Evolutionary conservation across 495 filamentous ascomycete genomes (phyloP).

Genomic region (Neurospora sublineolata): DNA sequence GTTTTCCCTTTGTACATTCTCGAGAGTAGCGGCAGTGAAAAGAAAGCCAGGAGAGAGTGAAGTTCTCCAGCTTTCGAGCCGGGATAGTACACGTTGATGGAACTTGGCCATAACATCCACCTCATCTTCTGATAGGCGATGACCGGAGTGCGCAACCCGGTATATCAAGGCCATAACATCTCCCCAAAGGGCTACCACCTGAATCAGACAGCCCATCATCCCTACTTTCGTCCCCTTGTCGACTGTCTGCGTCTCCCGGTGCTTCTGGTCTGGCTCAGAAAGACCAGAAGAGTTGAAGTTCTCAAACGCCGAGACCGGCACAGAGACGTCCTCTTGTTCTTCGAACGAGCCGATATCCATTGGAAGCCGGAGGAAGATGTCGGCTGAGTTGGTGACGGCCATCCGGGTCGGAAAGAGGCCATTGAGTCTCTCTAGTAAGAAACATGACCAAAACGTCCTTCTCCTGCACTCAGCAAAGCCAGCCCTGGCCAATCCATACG

Average conservation of each 20-base stretch:
- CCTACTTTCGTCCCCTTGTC: conserved; percentile 21
- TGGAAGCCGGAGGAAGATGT: conserved; percentile 52
- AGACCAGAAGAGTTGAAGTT: neutral
- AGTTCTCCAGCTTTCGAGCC: conserved; percentile 39
- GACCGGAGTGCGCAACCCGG: conserved; percentile 39
- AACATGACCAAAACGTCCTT: conserved; percentile 57
- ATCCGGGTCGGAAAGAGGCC: conserved; percentile 41
- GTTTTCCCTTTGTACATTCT: conserved; percentile 15
- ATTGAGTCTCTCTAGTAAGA: conserved; percentile 50
- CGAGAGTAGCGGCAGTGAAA: conserved; percentile 42
- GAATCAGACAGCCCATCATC: conserved; percentile 48
- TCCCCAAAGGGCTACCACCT: conserved; percentile 52
- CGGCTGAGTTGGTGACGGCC: conserved; percentile 37
- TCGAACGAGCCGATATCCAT: conserved; percentile 48
- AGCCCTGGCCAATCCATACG: conserved; percentile 46
- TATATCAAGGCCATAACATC: conserved; percentile 50
- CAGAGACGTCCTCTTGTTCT: conserved; percentile 35
- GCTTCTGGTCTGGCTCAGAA: neutral
- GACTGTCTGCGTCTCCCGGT: neutral
- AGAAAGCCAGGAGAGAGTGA: conserved; percentile 33
- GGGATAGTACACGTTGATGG: conserved; percentile 34
- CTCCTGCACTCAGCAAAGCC: conserved; percentile 54
- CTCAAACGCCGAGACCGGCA: conserved; percentile 30
- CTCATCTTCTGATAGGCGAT: neutral
- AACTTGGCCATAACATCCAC: conserved; percentile 34